A percentile compares a stretch with the other conserved stretches of the same genome.
Evolutionary conservation across 1,139 yeast genomes (phyloP).

Genomic region (Hansenula lynferdii): DNA sequence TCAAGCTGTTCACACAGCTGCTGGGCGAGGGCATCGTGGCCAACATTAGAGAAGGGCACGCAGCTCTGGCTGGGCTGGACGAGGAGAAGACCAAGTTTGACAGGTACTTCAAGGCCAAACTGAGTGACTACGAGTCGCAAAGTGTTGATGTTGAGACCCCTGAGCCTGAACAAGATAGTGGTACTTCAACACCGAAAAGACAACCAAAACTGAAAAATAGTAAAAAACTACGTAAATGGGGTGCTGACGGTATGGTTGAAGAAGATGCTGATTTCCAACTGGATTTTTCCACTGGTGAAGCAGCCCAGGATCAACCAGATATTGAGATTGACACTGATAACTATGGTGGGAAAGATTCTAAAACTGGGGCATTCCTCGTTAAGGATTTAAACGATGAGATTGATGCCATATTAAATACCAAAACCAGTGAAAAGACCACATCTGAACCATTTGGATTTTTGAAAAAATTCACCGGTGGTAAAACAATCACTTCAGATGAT

Average conservation of each 20-base stretch:
- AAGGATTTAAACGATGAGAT: slow-evolving; percentile 44
- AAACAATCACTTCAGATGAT: slow-evolving; percentile 48
- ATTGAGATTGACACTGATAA: slow-evolving; percentile 30
- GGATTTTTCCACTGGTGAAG: slow-evolving; percentile 40
- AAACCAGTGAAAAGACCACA: slow-evolving; percentile 22
- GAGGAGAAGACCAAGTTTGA: slow-evolving; percentile 27
- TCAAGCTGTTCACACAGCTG: slow-evolving; percentile 26
- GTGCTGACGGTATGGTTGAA: slow-evolving; percentile 44
- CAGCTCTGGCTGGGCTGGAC: slow-evolving; percentile 22
- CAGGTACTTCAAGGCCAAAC: slow-evolving; percentile 25
- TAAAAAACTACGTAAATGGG: slow-evolving; percentile 36
- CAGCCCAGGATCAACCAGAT: slow-evolving; percentile 14
- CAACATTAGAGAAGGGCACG: slow-evolving; percentile 23
- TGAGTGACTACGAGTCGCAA: slow-evolving; percentile 20
- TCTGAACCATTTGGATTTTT: slow-evolving; percentile 47
- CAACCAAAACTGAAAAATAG: slow-evolving; percentile 9
- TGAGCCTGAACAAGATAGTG: not conserved
- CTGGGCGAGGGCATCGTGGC: slow-evolving; percentile 24
- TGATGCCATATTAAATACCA: slow-evolving; percentile 30
- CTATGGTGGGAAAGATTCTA: slow-evolving; percentile 43
- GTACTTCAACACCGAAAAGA: slow-evolving; percentile 2
- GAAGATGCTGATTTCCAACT: slow-evolving; percentile 32
- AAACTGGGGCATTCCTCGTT: slow-evolving; percentile 45
- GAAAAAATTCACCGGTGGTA: slow-evolving; percentile 57
- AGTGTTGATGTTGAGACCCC: slow-evolving; percentile 5